Evolutionary conservation across 345 rosid species (phyloP), one percentile per base, ranked within the genome.

Genomic region (Moricandia moricandioides): DNA sequence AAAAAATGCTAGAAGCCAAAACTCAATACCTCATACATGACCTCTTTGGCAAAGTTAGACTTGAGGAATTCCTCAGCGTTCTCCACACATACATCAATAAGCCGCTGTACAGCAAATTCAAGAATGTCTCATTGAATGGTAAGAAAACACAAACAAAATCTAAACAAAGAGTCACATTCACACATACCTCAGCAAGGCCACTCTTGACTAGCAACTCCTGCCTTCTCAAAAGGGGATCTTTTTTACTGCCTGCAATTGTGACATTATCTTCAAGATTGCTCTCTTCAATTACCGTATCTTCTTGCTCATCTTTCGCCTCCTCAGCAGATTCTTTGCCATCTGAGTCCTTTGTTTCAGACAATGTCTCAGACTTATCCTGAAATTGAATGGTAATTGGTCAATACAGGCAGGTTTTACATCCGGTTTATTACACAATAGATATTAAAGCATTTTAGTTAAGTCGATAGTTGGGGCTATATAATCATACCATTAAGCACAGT

Each of bases 101-200:
- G 87, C 43, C 76, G 79, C 97, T 96, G 98, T 83, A 84, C 73
- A 82, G 70, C 68, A 71, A 80, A 65, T 33, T 70, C 52, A 64
- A 27, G 40, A 74, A 64, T 74, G 58, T 63, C 29, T 27, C 33
- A 56, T 21, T 67, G 67, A 68, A 67, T 55, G 18, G 12, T 27
- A 27, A 45, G 18, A 62, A 16, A 51, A 67, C 11, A 47, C 3
- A 64, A 49, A 30, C 43, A 79, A 56, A 63, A 63, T 26, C 62
- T 33, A 6, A 62, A 43, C 61, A 63, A 13, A 2, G 17, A 56
- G 47, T 45, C 31, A 57, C 31, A 67, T 27, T 58, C 26, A 40
- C 74, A 82, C 84, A 68, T 59, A 93, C 99, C 99, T 90, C 93
- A 64, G 96, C 98, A 80, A 94, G 92, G 74, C 97, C 93, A 69